Evolutionary conservation across 768 basidiomycete species (phyloP).

Genomic region (Phaeotremella fagi): DNA sequence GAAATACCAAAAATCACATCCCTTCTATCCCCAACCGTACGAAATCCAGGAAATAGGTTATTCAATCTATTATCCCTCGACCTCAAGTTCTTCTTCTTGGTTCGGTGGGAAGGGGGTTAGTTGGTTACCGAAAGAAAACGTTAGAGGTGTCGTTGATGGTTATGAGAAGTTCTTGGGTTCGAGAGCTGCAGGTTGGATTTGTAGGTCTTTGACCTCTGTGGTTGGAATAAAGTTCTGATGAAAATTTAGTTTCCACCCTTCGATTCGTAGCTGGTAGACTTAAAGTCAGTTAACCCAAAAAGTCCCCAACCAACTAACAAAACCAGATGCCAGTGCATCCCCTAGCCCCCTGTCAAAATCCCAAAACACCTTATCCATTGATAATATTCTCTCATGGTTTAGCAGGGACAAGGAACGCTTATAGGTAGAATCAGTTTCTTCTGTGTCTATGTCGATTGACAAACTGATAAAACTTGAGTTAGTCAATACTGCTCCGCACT

Average conservation of each 20-base stretch:
- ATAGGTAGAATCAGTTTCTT: constrained; percentile 52
- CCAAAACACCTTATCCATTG: constrained; percentile 52
- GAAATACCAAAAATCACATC: neutral
- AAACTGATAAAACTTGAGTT: constrained; percentile 25
- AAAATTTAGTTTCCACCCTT: constrained; percentile 12
- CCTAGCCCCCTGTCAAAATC: constrained; percentile 3
- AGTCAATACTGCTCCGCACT: constrained; percentile 66
- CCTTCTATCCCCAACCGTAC: constrained; percentile 5
- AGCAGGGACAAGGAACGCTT: constrained; percentile 65
- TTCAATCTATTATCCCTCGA: constrained; percentile 28
- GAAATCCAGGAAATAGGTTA: constrained; percentile 22
- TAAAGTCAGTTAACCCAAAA: constrained; percentile 12
- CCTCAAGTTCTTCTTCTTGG: neutral
- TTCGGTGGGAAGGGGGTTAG: constrained; percentile 10
- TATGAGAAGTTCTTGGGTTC: constrained; percentile 31
- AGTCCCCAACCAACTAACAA: neutral
- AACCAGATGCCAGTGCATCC: constrained; percentile 16
- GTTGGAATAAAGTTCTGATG: neutral
- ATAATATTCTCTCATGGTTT: constrained; percentile 83
- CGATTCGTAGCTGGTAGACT: constrained; percentile 18
- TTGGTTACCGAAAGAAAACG: constrained; percentile 28
- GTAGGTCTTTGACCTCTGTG: constrained; percentile 9
- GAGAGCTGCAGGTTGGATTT: constrained; percentile 14
- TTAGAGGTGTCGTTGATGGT: constrained; percentile 18
- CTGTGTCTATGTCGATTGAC: neutral